Conservation (phyloP, 2,329 filamentous ascomycete species). For the Claviceps sp. region DNA sequence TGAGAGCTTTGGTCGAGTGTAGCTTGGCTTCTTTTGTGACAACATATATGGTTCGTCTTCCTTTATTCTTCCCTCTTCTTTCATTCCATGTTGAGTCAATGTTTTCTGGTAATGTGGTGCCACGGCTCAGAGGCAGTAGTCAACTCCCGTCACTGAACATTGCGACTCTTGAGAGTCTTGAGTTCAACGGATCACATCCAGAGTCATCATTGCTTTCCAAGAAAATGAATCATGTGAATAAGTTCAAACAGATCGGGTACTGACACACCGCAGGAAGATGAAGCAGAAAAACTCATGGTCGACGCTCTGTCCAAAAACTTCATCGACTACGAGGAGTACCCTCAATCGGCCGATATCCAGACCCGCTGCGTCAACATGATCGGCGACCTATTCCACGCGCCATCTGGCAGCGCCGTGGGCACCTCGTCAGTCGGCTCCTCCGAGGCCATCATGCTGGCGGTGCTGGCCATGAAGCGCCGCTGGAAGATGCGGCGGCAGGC, state of each 20-base stretch:
- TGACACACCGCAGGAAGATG: slow-evolving; percentile 60
- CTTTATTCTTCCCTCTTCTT: slow-evolving; percentile 14
- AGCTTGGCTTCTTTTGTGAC: slow-evolving; percentile 89
- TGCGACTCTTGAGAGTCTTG: too few relatives aligned
- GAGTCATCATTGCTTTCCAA: too few relatives aligned
- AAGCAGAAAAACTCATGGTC: slow-evolving; percentile 42
- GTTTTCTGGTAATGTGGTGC: too few relatives aligned
- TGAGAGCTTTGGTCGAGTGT: slow-evolving; percentile 42
- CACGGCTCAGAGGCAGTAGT: too few relatives aligned
- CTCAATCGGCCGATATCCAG: slow-evolving; percentile 71
- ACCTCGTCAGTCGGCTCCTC: slow-evolving; percentile 84
- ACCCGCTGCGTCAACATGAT: slow-evolving; percentile 91
- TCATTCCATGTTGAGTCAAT: background rate
- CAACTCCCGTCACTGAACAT: too few relatives aligned
- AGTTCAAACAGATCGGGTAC: too few relatives aligned
- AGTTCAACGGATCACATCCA: too few relatives aligned
- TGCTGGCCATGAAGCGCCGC: slow-evolving; percentile 24
- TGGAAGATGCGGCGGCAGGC: slow-evolving; percentile 51
- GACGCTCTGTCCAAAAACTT: slow-evolving; percentile 93
- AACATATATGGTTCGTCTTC: slow-evolving; percentile 67
- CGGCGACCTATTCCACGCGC: slow-evolving; percentile 74
- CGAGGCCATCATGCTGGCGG: slow-evolving; percentile 61
- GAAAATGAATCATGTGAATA: too few relatives aligned
- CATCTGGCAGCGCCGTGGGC: slow-evolving; percentile 58
- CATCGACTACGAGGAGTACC: slow-evolving; percentile 79